Conservation (phyloP, 2,329 filamentous ascomycete genomes). For the Paecilomyces dactylethromorphus region DNA sequence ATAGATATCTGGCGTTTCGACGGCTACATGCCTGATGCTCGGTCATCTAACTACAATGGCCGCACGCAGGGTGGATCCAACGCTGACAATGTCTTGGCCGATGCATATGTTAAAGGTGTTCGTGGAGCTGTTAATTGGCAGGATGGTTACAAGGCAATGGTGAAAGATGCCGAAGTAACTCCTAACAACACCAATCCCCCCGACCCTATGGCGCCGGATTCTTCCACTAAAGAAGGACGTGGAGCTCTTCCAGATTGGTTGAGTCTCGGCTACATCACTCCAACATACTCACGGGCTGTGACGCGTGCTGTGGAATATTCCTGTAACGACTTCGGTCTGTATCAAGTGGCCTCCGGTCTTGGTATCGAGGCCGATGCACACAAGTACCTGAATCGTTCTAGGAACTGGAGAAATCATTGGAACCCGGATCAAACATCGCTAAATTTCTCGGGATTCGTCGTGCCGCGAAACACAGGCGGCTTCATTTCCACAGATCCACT, state of each 20-base stretch:
- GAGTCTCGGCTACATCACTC: constrained; percentile 58
- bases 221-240: constrained; percentile 61
- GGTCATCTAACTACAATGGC: constrained; percentile 64
- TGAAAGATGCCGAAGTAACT: constrained; percentile 59
- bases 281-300: constrained; percentile 54
- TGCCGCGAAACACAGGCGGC: constrained; percentile 48
- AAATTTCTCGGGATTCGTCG: constrained; percentile 60
- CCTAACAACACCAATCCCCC: constrained; percentile 53
- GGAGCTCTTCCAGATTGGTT: constrained; percentile 66
- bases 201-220: constrained; percentile 48
- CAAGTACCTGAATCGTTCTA: constrained; percentile 57
- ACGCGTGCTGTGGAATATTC: constrained; percentile 62
- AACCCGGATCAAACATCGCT: constrained; percentile 52
- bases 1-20: constrained; percentile 63
- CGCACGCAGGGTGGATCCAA: constrained; percentile 64
- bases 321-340: constrained; percentile 62
- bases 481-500: constrained; percentile 47
- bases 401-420: constrained; percentile 69
- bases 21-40: constrained; percentile 59
- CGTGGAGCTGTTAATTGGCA: constrained; percentile 58
- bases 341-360: constrained; percentile 58
- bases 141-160: constrained; percentile 57
- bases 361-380: constrained; percentile 44
- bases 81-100: constrained; percentile 64
- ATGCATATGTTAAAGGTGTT: constrained; percentile 64